Evolutionary conservation across 257 asterid species (phyloP), one percentile per base, ranked within the genome.

Genomic region (Nicotiana paniculata): DNA sequence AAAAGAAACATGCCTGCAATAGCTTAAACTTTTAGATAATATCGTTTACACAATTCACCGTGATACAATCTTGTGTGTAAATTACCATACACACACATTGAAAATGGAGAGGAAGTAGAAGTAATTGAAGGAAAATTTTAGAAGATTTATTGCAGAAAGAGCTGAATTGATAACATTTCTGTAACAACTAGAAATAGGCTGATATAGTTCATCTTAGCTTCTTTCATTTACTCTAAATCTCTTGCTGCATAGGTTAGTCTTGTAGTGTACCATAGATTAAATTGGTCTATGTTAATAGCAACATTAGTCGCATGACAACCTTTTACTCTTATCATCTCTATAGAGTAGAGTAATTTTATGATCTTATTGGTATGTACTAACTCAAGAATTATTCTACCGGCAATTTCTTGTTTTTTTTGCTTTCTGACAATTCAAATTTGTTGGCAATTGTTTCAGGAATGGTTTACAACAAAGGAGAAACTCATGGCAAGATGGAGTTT

Each of bases 391-490:
- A 13, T 65, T 64, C 10, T 12, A 13, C 5, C 13, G 43, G 10
- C 4, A 57, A 2, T 30, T 13, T 62, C 11, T 13, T 13, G n/a
- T n/a, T 18, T 35, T 3, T 37, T n/a, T 9, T 17, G 57, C 18
- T 46, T 46, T 43, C 58, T 70, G 77, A 21, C 3, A 21, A 53
- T 43, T 43, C 0, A 43, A 24, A 21, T 24, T 70, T 72, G 21
- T 24, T 48, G 26, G 24, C 4, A 72, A 24, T 17, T 74, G 63
- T 67, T 68, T 84, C 84, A 96, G 98, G 98, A 92, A 94, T 55
- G 99, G 99, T 3, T 54, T 94, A 84, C 99, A 96, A 85, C 98
- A 94, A 81, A 89, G 99, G 87, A 91, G 97, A 84, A 96, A 96
- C 82, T 96, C 99, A 1, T 96, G 99, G 99, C 97, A 93, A 83